Evolutionary conservation across 345 rosid species (phyloP).

Genomic region (Salix brachista): DNA sequence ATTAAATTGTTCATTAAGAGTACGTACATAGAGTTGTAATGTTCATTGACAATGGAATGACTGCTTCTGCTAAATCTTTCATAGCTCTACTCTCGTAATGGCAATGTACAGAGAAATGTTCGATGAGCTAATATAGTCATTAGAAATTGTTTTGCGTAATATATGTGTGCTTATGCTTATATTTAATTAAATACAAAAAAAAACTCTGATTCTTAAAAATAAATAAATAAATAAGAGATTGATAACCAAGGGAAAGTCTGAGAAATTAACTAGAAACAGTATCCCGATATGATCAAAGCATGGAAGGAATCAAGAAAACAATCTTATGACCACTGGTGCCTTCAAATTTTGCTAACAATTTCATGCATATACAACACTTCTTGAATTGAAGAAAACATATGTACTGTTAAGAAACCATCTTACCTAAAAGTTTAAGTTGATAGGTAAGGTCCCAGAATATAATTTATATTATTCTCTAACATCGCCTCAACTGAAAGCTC

Average conservation of each 20-base stretch:
- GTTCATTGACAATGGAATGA: neutral
- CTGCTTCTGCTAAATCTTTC: neutral
- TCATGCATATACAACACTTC: neutral
- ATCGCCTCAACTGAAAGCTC: no score
- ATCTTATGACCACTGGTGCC: neutral
- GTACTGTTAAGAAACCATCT: neutral
- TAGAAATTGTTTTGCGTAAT: neutral
- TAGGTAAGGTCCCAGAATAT: no score
- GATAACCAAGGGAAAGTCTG: neutral
- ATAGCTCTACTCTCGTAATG: neutral
- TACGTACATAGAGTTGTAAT: no score
- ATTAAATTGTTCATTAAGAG: no score
- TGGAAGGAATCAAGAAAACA: neutral
- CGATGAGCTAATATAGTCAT: neutral
- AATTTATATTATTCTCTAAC: no score
- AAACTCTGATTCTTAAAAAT: neutral
- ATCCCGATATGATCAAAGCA: neutral
- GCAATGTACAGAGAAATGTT: neutral
- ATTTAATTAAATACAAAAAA: neutral
- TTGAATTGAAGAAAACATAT: neutral
- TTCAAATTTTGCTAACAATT: neutral
- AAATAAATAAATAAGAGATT: neutral
- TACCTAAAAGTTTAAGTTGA: no score
- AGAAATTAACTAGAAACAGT: neutral
- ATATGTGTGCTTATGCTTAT: no score